A percentile compares a stretch with the other conserved stretches of the same genome.
These are phyloP conservation scores for Suillus subaureus DNA, from an alignment of 768 basidiomycete genomes.

Conservation along the genomic window DNA sequence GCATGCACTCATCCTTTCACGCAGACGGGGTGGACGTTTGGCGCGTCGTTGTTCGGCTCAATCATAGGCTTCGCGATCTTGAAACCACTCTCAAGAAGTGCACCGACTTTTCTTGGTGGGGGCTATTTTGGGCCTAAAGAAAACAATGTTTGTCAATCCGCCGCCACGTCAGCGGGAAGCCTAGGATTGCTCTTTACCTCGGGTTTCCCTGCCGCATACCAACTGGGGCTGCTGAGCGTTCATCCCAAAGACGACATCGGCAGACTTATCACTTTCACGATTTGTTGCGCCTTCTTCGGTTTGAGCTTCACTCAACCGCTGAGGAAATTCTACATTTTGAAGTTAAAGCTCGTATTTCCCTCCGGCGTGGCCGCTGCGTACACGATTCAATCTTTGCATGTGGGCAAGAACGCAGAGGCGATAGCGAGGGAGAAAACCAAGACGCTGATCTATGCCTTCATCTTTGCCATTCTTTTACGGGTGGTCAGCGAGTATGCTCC, in stretches of 20 bases:
- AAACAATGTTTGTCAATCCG: slow-evolving; percentile 34
- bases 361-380: slow-evolving; percentile 65
- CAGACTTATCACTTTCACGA: slow-evolving; percentile 53
- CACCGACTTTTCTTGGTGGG: slow-evolving; percentile 48
- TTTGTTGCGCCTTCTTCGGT: slow-evolving; percentile 58
- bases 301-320: slow-evolving; percentile 69
- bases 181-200: slow-evolving; percentile 59
- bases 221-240: slow-evolving; percentile 48
- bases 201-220: slow-evolving; percentile 62
- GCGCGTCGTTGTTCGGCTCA: slow-evolving; percentile 57
- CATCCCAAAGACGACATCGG: slow-evolving; percentile 56
- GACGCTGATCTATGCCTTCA: slow-evolving; percentile 48
- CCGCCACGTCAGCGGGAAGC: slow-evolving; percentile 48
- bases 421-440: slow-evolving; percentile 58
- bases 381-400: slow-evolving; percentile 63
- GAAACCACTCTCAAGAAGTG: slow-evolving; percentile 52
- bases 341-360: slow-evolving; percentile 64
- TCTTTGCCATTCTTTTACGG: slow-evolving; percentile 51
- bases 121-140: slow-evolving; percentile 66
- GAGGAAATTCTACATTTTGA: slow-evolving; percentile 60
- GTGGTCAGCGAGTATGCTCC: slow-evolving; percentile 60
- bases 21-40: slow-evolving; percentile 62
- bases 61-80: slow-evolving; percentile 48
- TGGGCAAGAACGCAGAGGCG: slow-evolving; percentile 47
- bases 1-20: not conserved